These are phyloP conservation scores for Russula vinacea DNA, from an alignment of 768 basidiomycete species.

Conservation along the genomic window DNA sequence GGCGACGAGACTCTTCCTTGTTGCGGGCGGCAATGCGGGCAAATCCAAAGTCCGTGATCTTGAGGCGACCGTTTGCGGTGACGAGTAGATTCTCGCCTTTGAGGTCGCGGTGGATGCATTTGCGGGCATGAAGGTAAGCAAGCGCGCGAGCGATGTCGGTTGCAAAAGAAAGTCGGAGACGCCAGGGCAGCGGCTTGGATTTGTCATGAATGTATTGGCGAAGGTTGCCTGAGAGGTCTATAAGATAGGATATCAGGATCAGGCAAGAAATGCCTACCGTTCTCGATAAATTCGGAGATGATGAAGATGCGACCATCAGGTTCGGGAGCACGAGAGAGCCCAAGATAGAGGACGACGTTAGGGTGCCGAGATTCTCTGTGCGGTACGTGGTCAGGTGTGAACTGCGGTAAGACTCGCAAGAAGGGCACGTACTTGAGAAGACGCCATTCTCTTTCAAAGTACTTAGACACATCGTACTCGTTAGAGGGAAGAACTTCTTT, in stretches of 20 bases:
- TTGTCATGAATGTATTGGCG: constrained; percentile 88
- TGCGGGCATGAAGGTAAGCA: constrained; percentile 95
- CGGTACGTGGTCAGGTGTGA: constrained; percentile 10
- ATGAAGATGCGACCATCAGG: constrained; percentile 88
- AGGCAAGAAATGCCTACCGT: constrained; percentile 43
- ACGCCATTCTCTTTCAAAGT: constrained; percentile 98
- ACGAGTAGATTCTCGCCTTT: constrained; percentile 98
- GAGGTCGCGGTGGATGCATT: constrained; percentile 85
- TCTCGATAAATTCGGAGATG: constrained; percentile 91
- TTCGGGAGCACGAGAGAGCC: constrained; percentile 74
- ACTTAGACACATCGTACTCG: constrained; percentile 93
- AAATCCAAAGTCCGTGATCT: constrained; percentile 99
- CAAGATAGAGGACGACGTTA: constrained; percentile 91
- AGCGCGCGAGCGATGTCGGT: constrained; percentile 91
- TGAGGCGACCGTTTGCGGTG: constrained; percentile 88
- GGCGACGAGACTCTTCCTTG: constrained; percentile 80
- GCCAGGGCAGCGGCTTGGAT: constrained; percentile 83
- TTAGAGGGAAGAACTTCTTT: constrained; percentile 92
- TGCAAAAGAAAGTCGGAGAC: constrained; percentile 89
- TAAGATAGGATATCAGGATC: neutral
- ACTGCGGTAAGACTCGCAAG: constrained; percentile 23
- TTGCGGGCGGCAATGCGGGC: constrained; percentile 91
- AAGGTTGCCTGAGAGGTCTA: constrained; percentile 55
- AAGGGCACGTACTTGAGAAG: constrained; percentile 77
- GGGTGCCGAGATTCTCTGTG: constrained; percentile 81